Percentiles rank a stretch among this genome's conserved stretches.
Conservation (phyloP, 306 rosid genomes). For the Astragalus membranaceus region DNA sequence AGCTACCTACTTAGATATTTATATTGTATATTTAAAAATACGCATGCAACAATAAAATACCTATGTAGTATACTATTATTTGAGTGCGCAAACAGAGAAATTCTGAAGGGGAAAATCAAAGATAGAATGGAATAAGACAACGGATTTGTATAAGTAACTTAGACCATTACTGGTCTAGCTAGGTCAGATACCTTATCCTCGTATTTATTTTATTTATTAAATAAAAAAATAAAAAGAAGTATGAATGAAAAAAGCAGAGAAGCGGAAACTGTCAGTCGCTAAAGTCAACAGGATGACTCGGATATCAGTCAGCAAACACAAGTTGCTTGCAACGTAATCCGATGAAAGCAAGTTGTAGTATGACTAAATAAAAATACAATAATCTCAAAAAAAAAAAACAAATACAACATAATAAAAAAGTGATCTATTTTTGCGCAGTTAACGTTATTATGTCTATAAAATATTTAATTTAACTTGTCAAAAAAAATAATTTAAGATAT, state of each 20-base stretch:
- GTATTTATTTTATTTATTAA: neutral
- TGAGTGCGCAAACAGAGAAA: neutral
- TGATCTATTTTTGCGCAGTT: no score
- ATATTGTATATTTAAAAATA: no score
- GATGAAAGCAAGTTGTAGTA: neutral
- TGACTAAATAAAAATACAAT: neutral
- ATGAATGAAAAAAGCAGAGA: neutral
- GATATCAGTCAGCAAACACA: neutral
- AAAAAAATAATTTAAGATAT: no score
- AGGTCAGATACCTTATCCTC: no score
- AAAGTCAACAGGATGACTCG: constrained; percentile 16
- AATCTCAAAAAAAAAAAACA: no score
- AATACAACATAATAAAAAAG: no score
- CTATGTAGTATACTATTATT: neutral
- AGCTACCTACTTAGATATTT: no score
- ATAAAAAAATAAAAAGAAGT: neutral
- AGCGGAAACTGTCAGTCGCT: neutral
- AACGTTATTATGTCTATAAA: no score
- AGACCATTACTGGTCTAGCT: no score
- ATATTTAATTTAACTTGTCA: no score
- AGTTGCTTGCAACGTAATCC: neutral
- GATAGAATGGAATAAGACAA: neutral
- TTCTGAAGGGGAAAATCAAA: neutral
- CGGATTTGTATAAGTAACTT: neutral
- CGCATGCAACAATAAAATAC: neutral